Evolutionary conservation across 2,329 filamentous ascomycete genomes (phyloP).

Genomic region (Scedosporium aurantiacum): DNA sequence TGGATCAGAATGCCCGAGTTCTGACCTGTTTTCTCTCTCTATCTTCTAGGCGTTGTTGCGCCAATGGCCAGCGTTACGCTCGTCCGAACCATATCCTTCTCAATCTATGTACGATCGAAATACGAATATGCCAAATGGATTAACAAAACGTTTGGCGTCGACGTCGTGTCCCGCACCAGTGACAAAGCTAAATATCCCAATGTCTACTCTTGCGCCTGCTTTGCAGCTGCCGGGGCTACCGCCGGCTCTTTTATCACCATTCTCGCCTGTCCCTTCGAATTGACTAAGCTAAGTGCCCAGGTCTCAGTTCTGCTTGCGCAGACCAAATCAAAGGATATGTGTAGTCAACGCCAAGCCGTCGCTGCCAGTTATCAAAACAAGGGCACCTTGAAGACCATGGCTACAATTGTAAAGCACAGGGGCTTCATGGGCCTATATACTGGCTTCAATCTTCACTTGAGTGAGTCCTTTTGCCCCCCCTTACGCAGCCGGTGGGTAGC

Average conservation of each 20-base stretch:
- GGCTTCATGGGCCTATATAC: constrained; percentile 68
- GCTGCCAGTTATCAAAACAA: constrained; percentile 66
- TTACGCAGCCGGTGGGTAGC: background rate
- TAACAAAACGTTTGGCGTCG: constrained; percentile 52
- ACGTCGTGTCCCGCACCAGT: constrained; percentile 64
- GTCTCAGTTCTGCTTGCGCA: constrained; percentile 65
- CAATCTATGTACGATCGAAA: constrained; percentile 69
- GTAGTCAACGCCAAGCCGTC: constrained; percentile 44
- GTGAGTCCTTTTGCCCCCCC: constrained; percentile 37
- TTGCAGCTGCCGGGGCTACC: constrained; percentile 66
- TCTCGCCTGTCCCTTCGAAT: constrained; percentile 76
- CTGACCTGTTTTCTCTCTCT: background rate
- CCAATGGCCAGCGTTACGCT: constrained; percentile 71
- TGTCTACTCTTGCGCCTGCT: constrained; percentile 62
- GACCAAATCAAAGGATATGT: constrained; percentile 13
- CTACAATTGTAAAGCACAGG: constrained; percentile 64
- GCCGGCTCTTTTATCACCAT: constrained; percentile 71
- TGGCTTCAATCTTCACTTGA: constrained; percentile 65
- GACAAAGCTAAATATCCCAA: constrained; percentile 60
- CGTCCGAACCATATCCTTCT: constrained; percentile 68
- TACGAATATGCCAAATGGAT: constrained; percentile 62
- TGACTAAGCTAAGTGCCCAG: constrained; percentile 82
- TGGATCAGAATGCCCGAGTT: background rate
- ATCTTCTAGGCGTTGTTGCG: constrained; percentile 54
- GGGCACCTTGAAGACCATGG: constrained; percentile 64